phyloP scores from a whole-genome alignment of 2,329 filamentous ascomycete genomes.

The Davidsoniella neocaledoniae region DNA sequence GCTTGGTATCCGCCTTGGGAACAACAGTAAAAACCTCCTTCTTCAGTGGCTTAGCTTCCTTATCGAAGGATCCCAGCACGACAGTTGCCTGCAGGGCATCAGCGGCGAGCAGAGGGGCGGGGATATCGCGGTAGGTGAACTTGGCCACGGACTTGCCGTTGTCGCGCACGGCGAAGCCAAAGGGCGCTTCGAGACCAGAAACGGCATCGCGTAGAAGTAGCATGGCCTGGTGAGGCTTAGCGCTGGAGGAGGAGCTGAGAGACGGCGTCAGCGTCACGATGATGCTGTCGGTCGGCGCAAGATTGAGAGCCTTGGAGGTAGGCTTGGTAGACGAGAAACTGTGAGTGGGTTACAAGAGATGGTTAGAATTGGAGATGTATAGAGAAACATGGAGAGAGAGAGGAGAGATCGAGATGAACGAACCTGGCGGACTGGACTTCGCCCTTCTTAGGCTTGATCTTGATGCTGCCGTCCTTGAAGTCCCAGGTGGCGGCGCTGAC shows the following conservation, averaged over 20 bases:
- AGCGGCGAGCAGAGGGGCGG: constrained; percentile 58
- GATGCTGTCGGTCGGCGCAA: constrained; percentile 55
- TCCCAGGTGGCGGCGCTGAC: constrained; percentile 46
- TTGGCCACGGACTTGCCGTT: constrained; percentile 74
- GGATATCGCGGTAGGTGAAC: constrained; percentile 75
- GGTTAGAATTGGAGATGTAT: background rate
- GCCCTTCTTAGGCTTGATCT: constrained; percentile 48
- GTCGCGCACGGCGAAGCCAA: constrained; percentile 68
- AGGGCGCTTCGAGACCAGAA: constrained; percentile 72
- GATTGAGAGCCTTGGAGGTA: constrained; percentile 42
- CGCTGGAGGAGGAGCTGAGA: constrained; percentile 58
- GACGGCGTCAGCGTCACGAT: constrained; percentile 70
- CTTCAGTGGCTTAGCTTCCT: constrained; percentile 44
- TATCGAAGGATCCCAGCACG: constrained; percentile 74
- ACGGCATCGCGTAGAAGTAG: constrained; percentile 59
- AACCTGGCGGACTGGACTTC: constrained; percentile 51
- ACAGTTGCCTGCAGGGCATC: constrained; percentile 59
- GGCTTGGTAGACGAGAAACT: constrained; percentile 32
- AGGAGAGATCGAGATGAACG: constrained; percentile 16
- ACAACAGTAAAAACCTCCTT: constrained; percentile 56
- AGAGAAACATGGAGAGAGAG: background rate
- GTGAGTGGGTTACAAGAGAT: constrained; percentile 1
- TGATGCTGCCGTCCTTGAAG: constrained; percentile 56
- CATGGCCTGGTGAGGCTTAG: constrained; percentile 81
- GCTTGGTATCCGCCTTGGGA: constrained; percentile 45